Base-by-base conservation (phyloP, 495 filamentous ascomycete species). In the Evansstolkia leycettana region DNA sequence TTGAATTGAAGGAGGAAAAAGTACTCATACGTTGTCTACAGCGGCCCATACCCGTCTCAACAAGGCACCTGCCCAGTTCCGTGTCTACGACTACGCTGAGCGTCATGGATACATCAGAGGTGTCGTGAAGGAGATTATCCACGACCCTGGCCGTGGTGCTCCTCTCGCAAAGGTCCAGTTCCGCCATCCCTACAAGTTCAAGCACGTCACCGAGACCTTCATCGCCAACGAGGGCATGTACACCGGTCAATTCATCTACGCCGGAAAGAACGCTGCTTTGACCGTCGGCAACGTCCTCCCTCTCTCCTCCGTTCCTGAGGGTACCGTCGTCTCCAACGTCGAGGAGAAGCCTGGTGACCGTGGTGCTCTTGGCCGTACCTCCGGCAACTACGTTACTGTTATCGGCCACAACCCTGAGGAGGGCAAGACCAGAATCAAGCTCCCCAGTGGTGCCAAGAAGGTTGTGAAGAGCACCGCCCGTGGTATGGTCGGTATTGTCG, bases 191-290 rank as follows among this genome's bases (percentile, higher is more conserved):
- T 84, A 92, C 77, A 76, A 77, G 65, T 90, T 79, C 76, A 84
- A 83, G 73, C 75, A 83, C 65, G 65, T 79, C 63, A 86, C 78
- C 63, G 88, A 85, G 80, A 92, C 90, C 44, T 94, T 98, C 78
- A 96, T 99, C 60, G 90, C 92, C 64, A 96, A 95, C 70, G 90
- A 99, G 76, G 90, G 90, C 70, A 94, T 96, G 89, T 99, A 99
- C 84, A 94, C 90, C 45, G 90, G 90, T 50, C 88, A 94, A 71
- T 99, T 99, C 75, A 87, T 99, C 81, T 99, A 96, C 68, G 88
- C 89, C 64, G 90, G 90, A 61, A 99, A 99, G 82, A 85, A 93
- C 69, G 92, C 90, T 48, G 70, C 76, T 40, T 75, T 99, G 46
- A 96, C 79, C 55, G 77, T 99, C 58, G 90, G 90, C 60, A 99